Evolutionary conservation across 306 rosid species (phyloP), one percentile per base, ranked within the genome.

Genomic region (Medicago lupulina): DNA sequence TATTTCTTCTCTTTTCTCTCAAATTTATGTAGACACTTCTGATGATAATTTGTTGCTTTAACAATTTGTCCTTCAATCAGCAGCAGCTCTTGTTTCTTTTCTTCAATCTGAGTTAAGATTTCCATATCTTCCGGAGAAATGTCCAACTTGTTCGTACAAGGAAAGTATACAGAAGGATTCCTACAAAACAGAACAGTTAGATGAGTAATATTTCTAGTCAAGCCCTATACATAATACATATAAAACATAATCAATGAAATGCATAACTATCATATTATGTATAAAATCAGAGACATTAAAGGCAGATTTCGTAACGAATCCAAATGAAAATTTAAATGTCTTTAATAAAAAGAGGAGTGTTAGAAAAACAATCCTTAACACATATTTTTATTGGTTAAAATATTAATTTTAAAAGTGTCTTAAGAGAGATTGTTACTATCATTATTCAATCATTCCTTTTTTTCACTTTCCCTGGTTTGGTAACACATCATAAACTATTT

Each of bases 91-190:
- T 71, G 50, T 80, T 65, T 74, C 66, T 36, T 38, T 5, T 25
- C 77, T 74, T 70, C 68, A 13, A 84, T 73, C 60, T 34, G 50
- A 49, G 62, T 28, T 69, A 6, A 15, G 9, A 51, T 67, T 73
- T 53, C 81, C 44, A 18, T 39, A 39, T 23, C 46, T 12, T 68
- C 58, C 13, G n/a, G 25, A 6, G 76, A 50, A 28, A 15, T 9
- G 9, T 9, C 19, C 44, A 4, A 50, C 41, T n/a, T 40, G 43
- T 74, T 75, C 44, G 65, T 53, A 65, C 50, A 71, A 44, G 86
- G 89, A 71, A 90, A 90, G 72, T 75, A 76, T 51, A 88, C 57
- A 9, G 2, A 34, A 47, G 88, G 88, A 8, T 84, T 51, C 84
- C 92, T 88, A 50, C 8, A 84, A 70, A 59, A 46, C n/a, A 62